phyloP scores from a whole-genome alignment of 2,329 filamentous ascomycete species.

The Calonectria honghensis region DNA sequence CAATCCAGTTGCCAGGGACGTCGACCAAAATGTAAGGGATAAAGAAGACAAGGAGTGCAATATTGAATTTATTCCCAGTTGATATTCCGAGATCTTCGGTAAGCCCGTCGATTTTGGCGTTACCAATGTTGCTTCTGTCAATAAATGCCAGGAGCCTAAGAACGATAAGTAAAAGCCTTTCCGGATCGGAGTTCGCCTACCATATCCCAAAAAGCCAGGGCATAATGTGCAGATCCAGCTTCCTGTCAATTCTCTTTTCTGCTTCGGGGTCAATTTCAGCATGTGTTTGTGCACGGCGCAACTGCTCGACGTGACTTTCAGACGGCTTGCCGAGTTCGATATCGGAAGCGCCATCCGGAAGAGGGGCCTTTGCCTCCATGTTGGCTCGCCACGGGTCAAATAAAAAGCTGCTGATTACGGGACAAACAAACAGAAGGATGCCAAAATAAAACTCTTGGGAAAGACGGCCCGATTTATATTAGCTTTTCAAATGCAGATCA shows the following conservation, averaged over 20 bases:
- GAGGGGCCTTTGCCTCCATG: slow-evolving; percentile 9
- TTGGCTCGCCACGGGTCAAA: background rate
- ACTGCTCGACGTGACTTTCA: background rate
- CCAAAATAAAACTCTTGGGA: background rate
- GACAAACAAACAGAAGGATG: background rate
- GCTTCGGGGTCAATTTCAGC: background rate
- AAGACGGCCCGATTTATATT: background rate
- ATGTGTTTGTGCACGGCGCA: slow-evolving; percentile 17
- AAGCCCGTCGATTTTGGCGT: slow-evolving; percentile 34
- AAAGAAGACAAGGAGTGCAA: slow-evolving; percentile 32
- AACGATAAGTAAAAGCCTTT: background rate
- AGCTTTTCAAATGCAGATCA: background rate
- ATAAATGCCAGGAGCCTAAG: slow-evolving; percentile 25
- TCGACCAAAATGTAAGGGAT: slow-evolving; percentile 30
- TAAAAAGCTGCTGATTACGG: no score
- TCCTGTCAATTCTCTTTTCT: slow-evolving; percentile 20
- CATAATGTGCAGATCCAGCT: slow-evolving; percentile 27
- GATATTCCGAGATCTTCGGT: slow-evolving; percentile 4
- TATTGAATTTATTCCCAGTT: slow-evolving; percentile 7
- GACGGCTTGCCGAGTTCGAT: slow-evolving; percentile 20
- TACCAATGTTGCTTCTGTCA: slow-evolving; percentile 36
- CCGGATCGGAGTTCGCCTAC: background rate
- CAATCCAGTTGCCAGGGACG: slow-evolving; percentile 28
- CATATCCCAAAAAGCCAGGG: slow-evolving; percentile 30
- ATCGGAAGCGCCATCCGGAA: slow-evolving; percentile 20